Evolutionary conservation across 345 rosid species (phyloP).

Genomic region (Citrus cavaleriei): DNA sequence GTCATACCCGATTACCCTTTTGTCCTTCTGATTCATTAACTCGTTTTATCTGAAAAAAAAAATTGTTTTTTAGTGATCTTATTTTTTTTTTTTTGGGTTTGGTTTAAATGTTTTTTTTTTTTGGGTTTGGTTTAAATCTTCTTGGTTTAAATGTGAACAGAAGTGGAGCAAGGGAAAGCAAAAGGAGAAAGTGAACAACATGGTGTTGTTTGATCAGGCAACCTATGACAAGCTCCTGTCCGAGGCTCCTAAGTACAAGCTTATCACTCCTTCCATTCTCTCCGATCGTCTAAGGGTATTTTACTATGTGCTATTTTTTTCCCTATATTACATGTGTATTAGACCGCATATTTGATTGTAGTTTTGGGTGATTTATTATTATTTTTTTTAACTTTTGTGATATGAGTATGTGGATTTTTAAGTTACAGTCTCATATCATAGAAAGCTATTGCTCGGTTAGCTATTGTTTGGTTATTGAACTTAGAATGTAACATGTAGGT

Average conservation of each 20-base stretch:
- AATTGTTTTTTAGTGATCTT: neutral
- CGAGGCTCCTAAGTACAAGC: constrained; percentile 83
- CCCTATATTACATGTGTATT: neutral
- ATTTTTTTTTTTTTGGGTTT: neutral
- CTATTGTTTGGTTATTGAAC: neutral
- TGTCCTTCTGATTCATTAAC: neutral
- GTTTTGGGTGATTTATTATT: too few relatives aligned
- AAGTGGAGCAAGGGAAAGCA: constrained; percentile 95
- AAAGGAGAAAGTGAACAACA: constrained; percentile 94
- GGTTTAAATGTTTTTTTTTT: neutral
- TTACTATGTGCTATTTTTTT: neutral
- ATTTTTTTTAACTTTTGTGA: too few relatives aligned
- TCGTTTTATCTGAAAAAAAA: neutral
- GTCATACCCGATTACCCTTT: neutral
- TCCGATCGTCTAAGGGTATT: constrained; percentile 82
- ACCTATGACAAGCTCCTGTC: constrained; percentile 77
- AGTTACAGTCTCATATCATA: too few relatives aligned
- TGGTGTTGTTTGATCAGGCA: constrained; percentile 81
- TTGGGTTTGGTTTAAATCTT: neutral
- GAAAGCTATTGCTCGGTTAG: neutral
- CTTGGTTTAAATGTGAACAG: constrained; percentile 35
- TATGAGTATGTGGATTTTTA: too few relatives aligned
- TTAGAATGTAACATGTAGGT: neutral
- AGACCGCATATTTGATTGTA: neutral
- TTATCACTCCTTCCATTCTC: constrained; percentile 74